Conservation (phyloP, 192 early-diverging fungal species). For the Coemansia pectinata region DNA sequence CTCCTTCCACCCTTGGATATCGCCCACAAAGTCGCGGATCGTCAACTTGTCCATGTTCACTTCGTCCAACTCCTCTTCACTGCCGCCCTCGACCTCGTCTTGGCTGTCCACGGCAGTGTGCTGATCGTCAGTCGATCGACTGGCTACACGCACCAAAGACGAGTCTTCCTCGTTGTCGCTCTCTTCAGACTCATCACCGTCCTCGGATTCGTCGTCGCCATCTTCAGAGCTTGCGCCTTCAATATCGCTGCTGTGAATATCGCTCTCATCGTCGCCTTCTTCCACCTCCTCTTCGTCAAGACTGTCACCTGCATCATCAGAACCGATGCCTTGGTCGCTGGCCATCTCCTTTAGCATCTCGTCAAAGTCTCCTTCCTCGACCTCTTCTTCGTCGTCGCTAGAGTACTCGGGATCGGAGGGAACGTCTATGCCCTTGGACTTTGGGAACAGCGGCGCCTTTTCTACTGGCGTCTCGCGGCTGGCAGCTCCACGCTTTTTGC, state of each 20-base stretch:
- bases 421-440: slow-evolving; percentile 24
- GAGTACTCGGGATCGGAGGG: slow-evolving; percentile 34
- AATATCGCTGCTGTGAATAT: slow-evolving; percentile 51
- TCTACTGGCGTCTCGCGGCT: slow-evolving; percentile 21
- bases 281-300: slow-evolving; percentile 32
- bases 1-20: slow-evolving; percentile 40
- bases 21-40: slow-evolving; percentile 50
- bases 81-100: slow-evolving; percentile 20
- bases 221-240: slow-evolving; percentile 58
- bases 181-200: slow-evolving; percentile 44
- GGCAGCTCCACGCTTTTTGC: slow-evolving; percentile 35
- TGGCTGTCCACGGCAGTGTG: slow-evolving; percentile 47
- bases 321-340: slow-evolving; percentile 50
- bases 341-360: slow-evolving; percentile 34
- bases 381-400: slow-evolving; percentile 19
- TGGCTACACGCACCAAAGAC: slow-evolving; percentile 50
- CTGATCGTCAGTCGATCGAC: slow-evolving; percentile 55
- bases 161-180: slow-evolving; percentile 13
- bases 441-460: slow-evolving; percentile 19
- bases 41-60: slow-evolving; percentile 44
- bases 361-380: slow-evolving; percentile 49
- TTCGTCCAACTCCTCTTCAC: slow-evolving; percentile 55
- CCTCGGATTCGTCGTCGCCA: slow-evolving; percentile 44
- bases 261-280: slow-evolving; percentile 21
- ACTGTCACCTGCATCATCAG: slow-evolving; percentile 51